These are phyloP conservation scores for Penstemon davidsonii DNA, from an alignment of 257 asterid genomes.

Conservation along the genomic window DNA sequence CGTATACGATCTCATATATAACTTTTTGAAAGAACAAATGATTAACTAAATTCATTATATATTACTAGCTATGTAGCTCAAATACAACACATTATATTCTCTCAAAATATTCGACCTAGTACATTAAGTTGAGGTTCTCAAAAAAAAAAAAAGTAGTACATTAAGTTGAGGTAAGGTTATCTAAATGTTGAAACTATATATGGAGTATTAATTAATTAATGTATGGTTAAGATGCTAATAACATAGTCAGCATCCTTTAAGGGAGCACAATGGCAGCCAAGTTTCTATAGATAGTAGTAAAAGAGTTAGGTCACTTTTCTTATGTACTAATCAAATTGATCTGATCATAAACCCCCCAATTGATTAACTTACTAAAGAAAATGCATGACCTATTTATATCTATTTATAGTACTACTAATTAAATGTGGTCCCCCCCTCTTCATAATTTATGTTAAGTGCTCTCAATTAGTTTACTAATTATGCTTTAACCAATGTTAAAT, in stretches of 20 bases:
- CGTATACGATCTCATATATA: too few relatives aligned
- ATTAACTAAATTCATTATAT: too few relatives aligned
- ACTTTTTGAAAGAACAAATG: too few relatives aligned
- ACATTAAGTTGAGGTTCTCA: too few relatives aligned
- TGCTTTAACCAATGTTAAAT: constrained; percentile 18
- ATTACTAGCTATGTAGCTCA: too few relatives aligned
- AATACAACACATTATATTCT: too few relatives aligned
- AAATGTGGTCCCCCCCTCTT: constrained; percentile 32
- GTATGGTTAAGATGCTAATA: not conserved
- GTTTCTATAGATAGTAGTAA: constrained; percentile 19
- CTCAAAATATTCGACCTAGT: too few relatives aligned
- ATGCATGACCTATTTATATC: constrained; percentile 7
- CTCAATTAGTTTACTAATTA: constrained; percentile 29
- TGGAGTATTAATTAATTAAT: not conserved
- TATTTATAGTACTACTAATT: constrained; percentile 23
- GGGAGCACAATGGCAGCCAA: constrained; percentile 39
- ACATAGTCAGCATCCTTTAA: constrained; percentile 27
- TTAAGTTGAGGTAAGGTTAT: too few relatives aligned
- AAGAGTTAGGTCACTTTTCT: constrained; percentile 42
- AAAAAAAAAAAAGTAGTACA: too few relatives aligned
- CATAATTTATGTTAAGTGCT: constrained; percentile 15
- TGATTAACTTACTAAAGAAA: constrained; percentile 15
- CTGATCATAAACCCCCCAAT: constrained; percentile 10
- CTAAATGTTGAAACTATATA: too few relatives aligned
- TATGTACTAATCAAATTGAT: constrained; percentile 16